These are phyloP conservation scores for Haberlea rhodopensis DNA, from an alignment of 257 asterid species.

Conservation along the genomic window DNA sequence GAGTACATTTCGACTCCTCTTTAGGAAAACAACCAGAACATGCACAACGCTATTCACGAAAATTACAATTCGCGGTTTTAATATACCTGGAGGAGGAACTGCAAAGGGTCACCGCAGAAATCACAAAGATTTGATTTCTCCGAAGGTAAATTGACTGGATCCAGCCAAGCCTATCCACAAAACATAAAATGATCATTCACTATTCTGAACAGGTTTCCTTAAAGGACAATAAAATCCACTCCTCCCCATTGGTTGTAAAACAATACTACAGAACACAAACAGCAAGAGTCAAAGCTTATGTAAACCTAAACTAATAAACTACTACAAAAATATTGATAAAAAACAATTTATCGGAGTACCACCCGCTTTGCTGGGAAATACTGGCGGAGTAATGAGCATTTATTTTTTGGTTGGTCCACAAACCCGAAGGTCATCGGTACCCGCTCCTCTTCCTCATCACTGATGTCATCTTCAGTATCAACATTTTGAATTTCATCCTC, in stretches of 20 bases:
- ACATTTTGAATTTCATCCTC: slow-evolving; percentile 45
- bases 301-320: not conserved
- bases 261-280: not conserved
- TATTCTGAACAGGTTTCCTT: not conserved
- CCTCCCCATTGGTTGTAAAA: not conserved
- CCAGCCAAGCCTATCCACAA: slow-evolving; percentile 82
- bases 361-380: slow-evolving; percentile 97
- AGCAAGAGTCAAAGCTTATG: not conserved
- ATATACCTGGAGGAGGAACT: slow-evolving; percentile 87
- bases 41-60: not conserved
- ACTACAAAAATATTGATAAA: too few species aligned
- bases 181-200: slow-evolving; percentile 17
- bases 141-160: slow-evolving; percentile 70
- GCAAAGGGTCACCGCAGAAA: slow-evolving; percentile 83
- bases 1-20: not conserved
- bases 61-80: not conserved
- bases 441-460: slow-evolving; percentile 57
- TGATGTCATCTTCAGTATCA: slow-evolving; percentile 39
- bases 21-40: not conserved
- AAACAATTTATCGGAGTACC: slow-evolving; percentile 69
- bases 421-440: slow-evolving; percentile 70
- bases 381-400: slow-evolving; percentile 68
- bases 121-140: slow-evolving; percentile 65
- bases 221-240: not conserved
- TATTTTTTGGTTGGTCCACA: slow-evolving; percentile 54